A percentile compares a stretch with the other conserved stretches of the same genome.
Evolutionary conservation across 805 yeast genomes (phyloP).

Genomic region (Ogataea henricii): DNA sequence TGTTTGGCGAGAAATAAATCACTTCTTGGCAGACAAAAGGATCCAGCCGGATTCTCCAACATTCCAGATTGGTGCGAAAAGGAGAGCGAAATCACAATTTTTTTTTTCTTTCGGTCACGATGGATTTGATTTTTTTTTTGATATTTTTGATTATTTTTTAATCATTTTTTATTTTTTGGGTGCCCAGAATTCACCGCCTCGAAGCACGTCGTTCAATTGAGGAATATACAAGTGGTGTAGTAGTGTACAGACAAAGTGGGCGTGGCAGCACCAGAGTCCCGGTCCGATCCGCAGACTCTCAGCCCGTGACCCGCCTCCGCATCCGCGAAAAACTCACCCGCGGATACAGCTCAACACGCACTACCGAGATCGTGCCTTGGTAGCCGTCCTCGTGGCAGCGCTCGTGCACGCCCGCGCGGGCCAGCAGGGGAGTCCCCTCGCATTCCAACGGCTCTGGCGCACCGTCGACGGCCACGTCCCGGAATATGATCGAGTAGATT

Average conservation of each 20-base stretch:
- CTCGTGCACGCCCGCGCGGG: not conserved
- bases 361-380: constrained; percentile 17
- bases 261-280: too few relatives aligned
- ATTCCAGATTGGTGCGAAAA: constrained; percentile 6
- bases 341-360: constrained; percentile 24
- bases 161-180: not conserved
- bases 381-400: constrained; percentile 16
- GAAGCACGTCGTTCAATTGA: not conserved
- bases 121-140: not conserved
- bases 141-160: not conserved
- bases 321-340: constrained; percentile 6
- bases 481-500: constrained; percentile 18
- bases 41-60: constrained; percentile 4
- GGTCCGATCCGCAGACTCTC: not conserved
- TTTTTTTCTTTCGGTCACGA: too few relatives aligned
- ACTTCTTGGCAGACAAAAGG: not conserved
- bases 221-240: not conserved
- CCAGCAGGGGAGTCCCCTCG: not conserved
- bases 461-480: constrained; percentile 6
- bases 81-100: constrained; percentile 1
- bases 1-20: not conserved
- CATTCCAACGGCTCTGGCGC: not conserved
- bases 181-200: not conserved
- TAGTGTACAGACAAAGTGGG: not conserved
- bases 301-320: not conserved